Conservation (phyloP, 495 filamentous ascomycete species). For the Sordaria brevicollis region DNA sequence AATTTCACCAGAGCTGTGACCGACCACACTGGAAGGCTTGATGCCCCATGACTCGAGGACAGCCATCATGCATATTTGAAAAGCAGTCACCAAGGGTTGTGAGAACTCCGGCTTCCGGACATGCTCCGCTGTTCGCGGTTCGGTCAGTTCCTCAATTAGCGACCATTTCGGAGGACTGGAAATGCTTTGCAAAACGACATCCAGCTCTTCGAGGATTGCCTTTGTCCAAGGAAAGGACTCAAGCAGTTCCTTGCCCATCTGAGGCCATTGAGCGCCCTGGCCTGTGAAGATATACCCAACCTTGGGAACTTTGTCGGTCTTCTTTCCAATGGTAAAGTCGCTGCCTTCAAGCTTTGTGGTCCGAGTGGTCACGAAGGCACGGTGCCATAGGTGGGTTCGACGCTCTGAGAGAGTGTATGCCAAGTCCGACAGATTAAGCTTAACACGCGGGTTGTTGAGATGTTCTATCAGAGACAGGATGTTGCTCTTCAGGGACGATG, state of each 20-base stretch:
- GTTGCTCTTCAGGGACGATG: conserved; percentile 1
- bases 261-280: conserved; percentile 11
- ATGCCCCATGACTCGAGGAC: conserved; percentile 10
- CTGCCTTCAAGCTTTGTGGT: background rate
- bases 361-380: background rate
- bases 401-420: background rate
- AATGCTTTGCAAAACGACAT: conserved; percentile 2
- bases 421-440: background rate
- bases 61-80: conserved; percentile 16
- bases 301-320: background rate
- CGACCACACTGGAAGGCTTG: conserved; percentile 12
- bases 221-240: background rate
- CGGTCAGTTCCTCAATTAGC: background rate
- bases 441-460: conserved; percentile 12
- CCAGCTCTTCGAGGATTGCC: background rate
- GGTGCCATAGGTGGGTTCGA: background rate
- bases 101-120: conserved; percentile 5
- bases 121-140: background rate
- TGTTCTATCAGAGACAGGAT: conserved; percentile 7
- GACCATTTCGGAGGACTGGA: background rate
- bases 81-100: conserved; percentile 10
- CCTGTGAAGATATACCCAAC: conserved; percentile 11
- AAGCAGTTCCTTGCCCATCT: conserved; percentile 8
- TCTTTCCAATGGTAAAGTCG: background rate
- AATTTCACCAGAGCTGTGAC: conserved; percentile 25